Percentiles rank a stretch among this genome's conserved stretches.
These are phyloP conservation scores for Actinomortierella wolfii DNA, from an alignment of 371 early-diverging fungal species.

Conservation along the genomic window DNA sequence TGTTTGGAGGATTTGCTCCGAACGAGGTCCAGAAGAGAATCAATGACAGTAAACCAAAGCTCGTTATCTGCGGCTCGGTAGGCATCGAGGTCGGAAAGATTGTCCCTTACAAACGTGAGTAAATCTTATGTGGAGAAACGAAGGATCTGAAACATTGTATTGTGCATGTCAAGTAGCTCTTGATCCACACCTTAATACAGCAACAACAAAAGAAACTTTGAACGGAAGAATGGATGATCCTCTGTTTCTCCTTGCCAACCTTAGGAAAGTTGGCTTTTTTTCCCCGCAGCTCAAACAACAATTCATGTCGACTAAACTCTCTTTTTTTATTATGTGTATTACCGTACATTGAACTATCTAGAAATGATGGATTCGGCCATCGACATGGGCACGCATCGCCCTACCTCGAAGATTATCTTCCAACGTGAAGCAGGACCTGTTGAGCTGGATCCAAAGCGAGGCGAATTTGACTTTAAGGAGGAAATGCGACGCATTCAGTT, in stretches of 20 bases:
- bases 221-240: too few species aligned
- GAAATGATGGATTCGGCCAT: slow-evolving; percentile 73
- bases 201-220: too few species aligned
- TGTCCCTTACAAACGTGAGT: slow-evolving; percentile 67
- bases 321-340: slow-evolving; percentile 14
- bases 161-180: too few species aligned
- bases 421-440: slow-evolving; percentile 64
- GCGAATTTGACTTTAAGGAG: slow-evolving; percentile 66
- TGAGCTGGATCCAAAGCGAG: slow-evolving; percentile 50
- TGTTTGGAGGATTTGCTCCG: slow-evolving; percentile 82
- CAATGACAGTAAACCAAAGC: slow-evolving; percentile 75
- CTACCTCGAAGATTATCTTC: slow-evolving; percentile 57
- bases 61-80: slow-evolving; percentile 77
- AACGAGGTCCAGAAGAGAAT: slow-evolving; percentile 82
- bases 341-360: slow-evolving; percentile 47
- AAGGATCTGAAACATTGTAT: too few species aligned
- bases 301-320: slow-evolving; percentile 16
- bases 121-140: not conserved
- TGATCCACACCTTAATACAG: too few species aligned
- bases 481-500: slow-evolving; percentile 54
- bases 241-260: too few species aligned
- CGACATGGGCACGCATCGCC: slow-evolving; percentile 55
- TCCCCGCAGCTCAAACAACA: not conserved
- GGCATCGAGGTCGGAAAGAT: slow-evolving; percentile 74
- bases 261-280: too few species aligned